Evolutionary conservation across 208 protist species (phyloP).

Genomic region (Leishmania gerbilli): DNA sequence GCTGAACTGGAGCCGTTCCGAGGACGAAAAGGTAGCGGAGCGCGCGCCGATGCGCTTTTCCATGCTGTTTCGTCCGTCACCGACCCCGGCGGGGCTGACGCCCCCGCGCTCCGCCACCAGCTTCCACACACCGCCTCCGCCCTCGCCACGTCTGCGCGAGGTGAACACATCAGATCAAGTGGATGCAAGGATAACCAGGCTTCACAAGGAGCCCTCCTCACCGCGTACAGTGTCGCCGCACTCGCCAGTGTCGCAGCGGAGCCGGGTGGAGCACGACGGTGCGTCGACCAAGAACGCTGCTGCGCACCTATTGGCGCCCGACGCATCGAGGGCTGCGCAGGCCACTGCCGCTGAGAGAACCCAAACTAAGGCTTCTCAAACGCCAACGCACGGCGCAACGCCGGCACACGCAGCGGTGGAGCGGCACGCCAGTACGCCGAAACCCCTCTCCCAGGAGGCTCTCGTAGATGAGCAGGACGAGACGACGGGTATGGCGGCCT

Average conservation of each 20-base stretch:
- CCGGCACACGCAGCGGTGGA: neutral
- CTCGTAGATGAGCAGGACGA: neutral
- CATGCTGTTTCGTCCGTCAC: slow-evolving; percentile 25
- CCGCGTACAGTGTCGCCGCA: slow-evolving; percentile 21
- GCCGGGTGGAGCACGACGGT: neutral
- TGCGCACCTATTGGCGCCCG: neutral
- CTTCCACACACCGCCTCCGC: neutral
- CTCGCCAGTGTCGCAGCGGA: slow-evolving; percentile 17
- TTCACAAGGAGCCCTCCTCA: slow-evolving; percentile 4
- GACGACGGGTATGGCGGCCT: slow-evolving; percentile 9
- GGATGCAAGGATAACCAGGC: slow-evolving; percentile 8
- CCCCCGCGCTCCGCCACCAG: neutral
- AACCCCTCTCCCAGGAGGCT: neutral
- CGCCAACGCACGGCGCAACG: neutral
- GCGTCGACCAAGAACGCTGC: neutral
- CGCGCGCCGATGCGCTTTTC: slow-evolving; percentile 48
- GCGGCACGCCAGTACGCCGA: neutral
- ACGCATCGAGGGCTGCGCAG: neutral
- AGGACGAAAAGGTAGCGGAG: slow-evolving; percentile 13
- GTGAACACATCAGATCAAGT: slow-evolving; percentile 35
- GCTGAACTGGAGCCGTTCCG: slow-evolving; percentile 27
- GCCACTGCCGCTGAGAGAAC: neutral
- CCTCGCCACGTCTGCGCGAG: slow-evolving; percentile 28
- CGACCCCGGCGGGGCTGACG: slow-evolving; percentile 4
- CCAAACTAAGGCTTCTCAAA: neutral